These are phyloP conservation scores for Nannochloris sp. DNA, from an alignment of 139 green algal species.

Conservation along the genomic window DNA sequence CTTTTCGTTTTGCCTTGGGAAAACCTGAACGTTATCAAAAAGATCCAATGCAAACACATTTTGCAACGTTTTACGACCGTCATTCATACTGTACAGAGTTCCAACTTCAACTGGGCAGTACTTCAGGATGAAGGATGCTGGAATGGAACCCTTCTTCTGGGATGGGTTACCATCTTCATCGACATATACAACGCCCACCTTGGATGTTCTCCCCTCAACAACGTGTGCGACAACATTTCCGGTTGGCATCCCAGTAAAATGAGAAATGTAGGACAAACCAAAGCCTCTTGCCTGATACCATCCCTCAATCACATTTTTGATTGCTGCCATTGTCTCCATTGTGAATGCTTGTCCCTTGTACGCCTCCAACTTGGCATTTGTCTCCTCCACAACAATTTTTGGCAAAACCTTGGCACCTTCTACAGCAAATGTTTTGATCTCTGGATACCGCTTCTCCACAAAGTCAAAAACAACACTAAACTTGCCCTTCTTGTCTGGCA, in stretches of 20 bases:
- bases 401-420: slow-evolving; percentile 35
- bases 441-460: slow-evolving; percentile 45
- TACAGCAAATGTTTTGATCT: slow-evolving; percentile 46
- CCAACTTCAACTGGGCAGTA: slow-evolving; percentile 50
- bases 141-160: slow-evolving; percentile 24
- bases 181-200: slow-evolving; percentile 36
- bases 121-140: slow-evolving; percentile 40
- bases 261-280: slow-evolving; percentile 40
- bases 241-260: slow-evolving; percentile 70
- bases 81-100: slow-evolving; percentile 63
- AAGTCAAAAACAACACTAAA: slow-evolving; percentile 50
- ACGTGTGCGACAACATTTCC: slow-evolving; percentile 53
- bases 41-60: slow-evolving; percentile 67
- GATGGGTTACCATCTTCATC: slow-evolving; percentile 47
- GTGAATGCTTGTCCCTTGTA: slow-evolving; percentile 22
- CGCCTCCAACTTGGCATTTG: slow-evolving; percentile 23
- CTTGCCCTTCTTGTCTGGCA: slow-evolving; percentile 31
- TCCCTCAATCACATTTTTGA: slow-evolving; percentile 59
- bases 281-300: slow-evolving; percentile 68
- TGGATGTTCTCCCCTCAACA: slow-evolving; percentile 41
- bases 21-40: slow-evolving; percentile 75
- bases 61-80: slow-evolving; percentile 56
- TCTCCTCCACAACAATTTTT: slow-evolving; percentile 21
- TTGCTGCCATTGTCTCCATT: slow-evolving; percentile 35
- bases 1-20: slow-evolving; percentile 42